Base-by-base conservation (phyloP, 179 eudicot species). In the Camellia oleifera region DNA sequence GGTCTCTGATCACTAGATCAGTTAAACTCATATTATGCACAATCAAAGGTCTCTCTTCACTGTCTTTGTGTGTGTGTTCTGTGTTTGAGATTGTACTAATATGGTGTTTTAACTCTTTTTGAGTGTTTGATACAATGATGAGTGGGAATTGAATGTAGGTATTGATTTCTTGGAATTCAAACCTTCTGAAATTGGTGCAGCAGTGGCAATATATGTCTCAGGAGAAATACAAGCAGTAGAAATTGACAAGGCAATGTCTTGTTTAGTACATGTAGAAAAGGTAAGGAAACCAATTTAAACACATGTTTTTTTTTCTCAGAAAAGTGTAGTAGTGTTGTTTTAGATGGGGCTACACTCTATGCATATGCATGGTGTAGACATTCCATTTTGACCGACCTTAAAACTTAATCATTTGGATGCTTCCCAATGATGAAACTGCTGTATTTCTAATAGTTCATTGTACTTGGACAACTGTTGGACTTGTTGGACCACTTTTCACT, bases 101-200 rank as follows among this genome's bases (percentile, higher is more conserved):
- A 32, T 74, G 9, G 8, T 74, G 7, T 26, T 61, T 57, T 17
- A 72, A 54, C 56, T 50, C 45, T 15, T 20, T 58, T 74, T 4
- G n/a, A 65, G 57, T 74, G 18, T 42, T 78, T 83, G 81, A 84
- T 83, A 15, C 67, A 79, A 40, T 64, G 78, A 69, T 79, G 77
- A 75, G 75, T 73, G 84, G 76, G 58, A 83, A 84, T 81, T 85
- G 81, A 88, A 84, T 90, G 95, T 90, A 94, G 97, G 91, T 5
- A 90, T 88, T 81, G 92, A 92, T 69, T 91, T 87, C 83, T 87
- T 92, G 89, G 92, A 89, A 78, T 90, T 87, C 83, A 91, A 60
- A 84, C 88, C 92, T 56, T 90, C 92, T 81, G 92, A 88, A 79
- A 84, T 89, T 79, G 90, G 94, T 67, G 92, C 90, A 81, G 93